Base-by-base conservation (phyloP, 352 stramenopile species). In the Blastocystis sp. region DNA sequence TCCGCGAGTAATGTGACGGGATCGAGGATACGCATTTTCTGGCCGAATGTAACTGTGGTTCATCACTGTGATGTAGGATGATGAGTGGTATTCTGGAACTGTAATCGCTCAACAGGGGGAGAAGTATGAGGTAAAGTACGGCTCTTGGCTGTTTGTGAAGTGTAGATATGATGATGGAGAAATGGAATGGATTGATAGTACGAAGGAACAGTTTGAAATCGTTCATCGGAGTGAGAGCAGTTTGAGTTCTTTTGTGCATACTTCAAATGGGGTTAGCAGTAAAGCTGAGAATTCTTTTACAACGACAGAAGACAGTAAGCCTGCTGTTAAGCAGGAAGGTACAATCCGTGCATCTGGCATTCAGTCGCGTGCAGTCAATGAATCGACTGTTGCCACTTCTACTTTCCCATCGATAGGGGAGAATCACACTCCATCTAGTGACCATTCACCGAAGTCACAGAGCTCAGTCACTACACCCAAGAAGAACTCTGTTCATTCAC, bases 141-240 rank as follows among this genome's bases (percentile, higher is more conserved):
- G 34, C n/a, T 88, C 29, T 18, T 29, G 2, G 1, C 34, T 53
- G 34, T 34, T 8, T 79, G 15, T 76, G 37, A 15, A 43, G 6
- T 39, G 26, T 53, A 88, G 77, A 61, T 88, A 88, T 77, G 77
- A 88, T 13, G 77, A 88, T 76, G 77, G 77, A 20, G 77, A 88
- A 45, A 29, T 43, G 41, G 77, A 75, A 54, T 88, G 77, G 62
- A 88, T 88, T 79, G 77, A 88, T 53, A 76, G 37, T 15, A 77
- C 54, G 55, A 88, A 79, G 62, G 77, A 88, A 4, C 68, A 77
- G 50, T 77, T 61, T 77, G 66, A 88, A 43, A 37, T 88, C 18
- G 13, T 88, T 43, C 29, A 34, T 34, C 29, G 29, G 29, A 34
- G 29, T 34, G 29, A 1, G 29, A 34, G 29, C 29, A 34, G 29